Base-by-base conservation (phyloP, 2,329 filamentous ascomycete genomes). In the Ceratocystis variospora region DNA sequence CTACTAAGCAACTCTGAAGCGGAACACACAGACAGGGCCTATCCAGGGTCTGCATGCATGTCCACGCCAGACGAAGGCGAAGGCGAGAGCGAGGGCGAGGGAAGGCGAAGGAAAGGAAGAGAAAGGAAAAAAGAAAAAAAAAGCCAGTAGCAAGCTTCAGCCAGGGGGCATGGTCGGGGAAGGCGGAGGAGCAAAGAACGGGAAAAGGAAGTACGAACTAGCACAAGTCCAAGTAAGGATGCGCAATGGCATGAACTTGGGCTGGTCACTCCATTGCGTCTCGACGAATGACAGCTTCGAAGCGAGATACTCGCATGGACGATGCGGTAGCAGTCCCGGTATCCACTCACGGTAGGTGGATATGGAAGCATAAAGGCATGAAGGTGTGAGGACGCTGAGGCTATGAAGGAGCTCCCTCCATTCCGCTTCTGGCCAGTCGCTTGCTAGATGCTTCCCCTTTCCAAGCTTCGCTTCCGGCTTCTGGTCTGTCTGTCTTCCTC, bases 131-230 rank as follows among this genome's bases (percentile, higher is more conserved):
- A 28, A 15, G 33, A 33, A 15, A 4, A 3, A 28, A 45, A 61
- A 44, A 63, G 48, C 48, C 19, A 37, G 10, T 22, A 63, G 63
- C n/a, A 19, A 64, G 10, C 22, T 22, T 3, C 37, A 45, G 15
- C 61, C 28, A 59, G 55, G 55, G 17, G 5, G 28, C 55, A 5
- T 37, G 28, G 28, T 59, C 55, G 55, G 55, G 28, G 31, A 59
- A 37, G 55, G 25, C 55, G 55, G 61, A 62, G 55, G 61, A 62
- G 44, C 12, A 45, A 44, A 17, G 19, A 41, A 45, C 61, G 61
- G 25, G 55, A 6, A 45, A 64, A 59, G 64, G 63, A 22, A 41
- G 57, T 28, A 28, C 28, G 0, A 63, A 67, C 33, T 37, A 19
- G 55, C 15, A 37, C 28, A 37, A 6, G 15, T 37, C 22, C 5